Base-by-base conservation (phyloP, 1,284 basidiomycete genomes). In the Schizophyllum amplum region DNA sequence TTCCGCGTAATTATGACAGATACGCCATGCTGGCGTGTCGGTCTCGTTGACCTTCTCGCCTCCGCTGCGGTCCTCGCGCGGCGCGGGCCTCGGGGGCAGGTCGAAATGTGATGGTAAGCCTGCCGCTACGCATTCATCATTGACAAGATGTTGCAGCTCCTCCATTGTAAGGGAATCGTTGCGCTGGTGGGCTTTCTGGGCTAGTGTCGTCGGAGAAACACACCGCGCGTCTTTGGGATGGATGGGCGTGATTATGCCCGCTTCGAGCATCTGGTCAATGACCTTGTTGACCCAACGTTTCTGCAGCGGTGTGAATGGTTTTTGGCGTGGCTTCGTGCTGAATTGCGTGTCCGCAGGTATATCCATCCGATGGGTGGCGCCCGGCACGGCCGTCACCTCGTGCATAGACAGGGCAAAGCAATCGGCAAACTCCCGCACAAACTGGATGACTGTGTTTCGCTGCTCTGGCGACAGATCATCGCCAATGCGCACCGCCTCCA, bases 1-100 rank as follows among this genome's bases (percentile, higher is more conserved):
- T 21, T 63, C 65, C 1, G 58, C 62, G 52, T 69, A 74, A 47
- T 68, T 67, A 54, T 73, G 71, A 54, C 70, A 72, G 1, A 74
- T 57, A 0, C 70, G 52, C 68, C 69, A 75, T 55, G 59, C 53
- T n/a, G 52, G 57, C 5, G 47, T 53, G 3, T 9, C 24, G n/a
- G 17, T 49, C 47, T 46, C 11, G 42, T 21, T 15, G 15, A 23
- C 20, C 5, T 47, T 42, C 22, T n/a, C 6, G 13, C 27, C 25
- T 4, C 7, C 13, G 27, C 6, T 15, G 6, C 27, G 3, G 15
- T 52, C 47, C 4, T 11, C 22, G 11, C 50, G 24, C 15, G n/a
- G 21, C 5, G 24, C 33, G 26, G 47, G 47, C n/a, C 24, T 21
- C 11, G 20, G 49, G 42, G 55, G 56, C 6, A 59, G n/a, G 24